phyloP scores from a whole-genome alignment of 2,329 filamentous ascomycete genomes.

The Fusarium sambucinum region DNA sequence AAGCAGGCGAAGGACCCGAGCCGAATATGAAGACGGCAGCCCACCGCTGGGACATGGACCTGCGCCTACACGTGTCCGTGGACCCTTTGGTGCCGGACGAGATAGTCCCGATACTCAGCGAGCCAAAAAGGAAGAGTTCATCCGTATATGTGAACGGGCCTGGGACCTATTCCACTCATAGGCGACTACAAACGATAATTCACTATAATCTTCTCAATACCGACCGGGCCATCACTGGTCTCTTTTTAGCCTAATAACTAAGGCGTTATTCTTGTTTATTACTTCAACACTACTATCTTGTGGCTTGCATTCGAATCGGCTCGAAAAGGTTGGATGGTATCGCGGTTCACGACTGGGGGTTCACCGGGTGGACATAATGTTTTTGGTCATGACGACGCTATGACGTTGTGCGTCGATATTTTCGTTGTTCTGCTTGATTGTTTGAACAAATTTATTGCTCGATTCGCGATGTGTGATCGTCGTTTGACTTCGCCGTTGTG shows the following conservation, averaged over 20 bases:
- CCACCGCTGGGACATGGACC: slow-evolving; percentile 85
- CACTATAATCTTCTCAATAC: slow-evolving; percentile 40
- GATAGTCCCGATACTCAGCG: slow-evolving; percentile 86
- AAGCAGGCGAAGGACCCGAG: slow-evolving; percentile 80
- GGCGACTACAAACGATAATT: slow-evolving; percentile 44
- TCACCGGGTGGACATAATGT: slow-evolving; percentile 45
- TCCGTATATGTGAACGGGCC: slow-evolving; percentile 85
- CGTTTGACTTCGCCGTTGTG: slow-evolving; percentile 15
- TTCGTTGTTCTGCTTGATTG: slow-evolving; percentile 11
- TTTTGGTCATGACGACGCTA: slow-evolving; percentile 47
- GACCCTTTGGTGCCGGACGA: slow-evolving; percentile 83
- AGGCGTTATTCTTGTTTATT: slow-evolving; percentile 44
- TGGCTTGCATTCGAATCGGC: slow-evolving; percentile 34
- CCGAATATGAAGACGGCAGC: slow-evolving; percentile 95
- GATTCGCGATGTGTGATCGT: slow-evolving; percentile 3
- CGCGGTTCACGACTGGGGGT: slow-evolving; percentile 33
- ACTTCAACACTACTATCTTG: slow-evolving; percentile 42
- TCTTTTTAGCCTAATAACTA: slow-evolving; percentile 20
- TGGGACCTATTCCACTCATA: slow-evolving; percentile 98
- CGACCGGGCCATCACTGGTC: slow-evolving; percentile 22
- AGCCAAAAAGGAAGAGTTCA: slow-evolving; percentile 93
- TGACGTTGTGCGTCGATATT: slow-evolving; percentile 45
- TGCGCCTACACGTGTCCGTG: slow-evolving; percentile 64
- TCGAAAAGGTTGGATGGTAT: slow-evolving; percentile 41
- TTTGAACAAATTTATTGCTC: slow-evolving; percentile 4